These are phyloP conservation scores for Cornus florida DNA, from an alignment of 148 eudicot genomes.

Conservation along the genomic window DNA sequence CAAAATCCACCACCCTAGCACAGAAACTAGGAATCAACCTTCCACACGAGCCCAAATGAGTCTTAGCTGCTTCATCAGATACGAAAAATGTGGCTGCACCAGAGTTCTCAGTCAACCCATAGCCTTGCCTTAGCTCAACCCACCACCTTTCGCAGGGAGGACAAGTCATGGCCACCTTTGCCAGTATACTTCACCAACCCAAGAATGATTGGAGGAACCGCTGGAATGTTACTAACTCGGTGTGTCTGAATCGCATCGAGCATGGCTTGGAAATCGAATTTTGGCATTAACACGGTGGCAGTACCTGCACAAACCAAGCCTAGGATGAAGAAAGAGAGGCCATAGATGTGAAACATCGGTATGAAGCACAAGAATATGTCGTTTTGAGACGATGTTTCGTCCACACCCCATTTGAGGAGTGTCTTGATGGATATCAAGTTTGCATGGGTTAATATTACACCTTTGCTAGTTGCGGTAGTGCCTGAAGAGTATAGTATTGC, in stretches of 20 bases:
- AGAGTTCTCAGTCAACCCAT: slow-evolving; percentile 48
- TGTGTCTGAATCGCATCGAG: slow-evolving; percentile 39
- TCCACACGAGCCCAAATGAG: slow-evolving; percentile 34
- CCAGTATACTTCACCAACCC: slow-evolving; percentile 30
- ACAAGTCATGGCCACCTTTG: slow-evolving; percentile 26
- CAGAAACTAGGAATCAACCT: slow-evolving; percentile 35
- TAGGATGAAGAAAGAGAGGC: slow-evolving; percentile 38
- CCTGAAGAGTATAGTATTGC: slow-evolving; percentile 57
- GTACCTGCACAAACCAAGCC: slow-evolving; percentile 39
- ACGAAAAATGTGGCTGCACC: slow-evolving; percentile 39
- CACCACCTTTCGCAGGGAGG: slow-evolving; percentile 39
- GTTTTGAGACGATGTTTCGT: slow-evolving; percentile 26
- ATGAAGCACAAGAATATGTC: slow-evolving; percentile 48
- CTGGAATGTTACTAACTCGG: slow-evolving; percentile 38
- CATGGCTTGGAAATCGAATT: slow-evolving; percentile 39
- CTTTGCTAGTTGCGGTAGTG: slow-evolving; percentile 54
- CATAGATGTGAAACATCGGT: slow-evolving; percentile 57
- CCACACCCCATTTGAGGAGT: slow-evolving; percentile 33
- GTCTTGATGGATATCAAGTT: slow-evolving; percentile 38
- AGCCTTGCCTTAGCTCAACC: slow-evolving; percentile 52
- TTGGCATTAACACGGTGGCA: slow-evolving; percentile 39
- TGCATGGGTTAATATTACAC: slow-evolving; percentile 38
- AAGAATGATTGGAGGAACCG: slow-evolving; percentile 54
- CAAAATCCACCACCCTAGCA: slow-evolving; percentile 46
- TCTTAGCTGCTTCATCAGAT: slow-evolving; percentile 29